Conservation (phyloP, 2,329 filamentous ascomycete genomes). For the Myriosclerotinia curreyana region DNA sequence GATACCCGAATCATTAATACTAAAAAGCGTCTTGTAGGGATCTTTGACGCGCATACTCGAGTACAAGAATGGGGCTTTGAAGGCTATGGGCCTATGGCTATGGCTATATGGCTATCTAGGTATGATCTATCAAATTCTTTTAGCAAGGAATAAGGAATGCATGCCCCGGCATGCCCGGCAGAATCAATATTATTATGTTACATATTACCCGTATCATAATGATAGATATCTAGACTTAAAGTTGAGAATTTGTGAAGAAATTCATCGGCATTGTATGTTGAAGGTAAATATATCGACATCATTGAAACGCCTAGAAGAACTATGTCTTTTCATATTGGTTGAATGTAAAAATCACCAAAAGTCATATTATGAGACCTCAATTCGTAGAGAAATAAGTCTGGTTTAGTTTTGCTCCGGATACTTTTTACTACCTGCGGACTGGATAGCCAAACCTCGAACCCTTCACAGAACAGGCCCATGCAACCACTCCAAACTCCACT, state of each 20-base stretch:
- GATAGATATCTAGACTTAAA: background rate
- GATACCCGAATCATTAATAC: background rate
- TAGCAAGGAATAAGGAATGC: conserved; percentile 12
- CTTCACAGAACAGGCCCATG: background rate
- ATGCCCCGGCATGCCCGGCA: background rate
- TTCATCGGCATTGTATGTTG: background rate
- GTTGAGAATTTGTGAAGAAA: background rate
- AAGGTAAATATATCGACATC: background rate
- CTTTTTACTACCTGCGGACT: conserved; percentile 1
- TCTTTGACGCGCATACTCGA: conserved; percentile 20
- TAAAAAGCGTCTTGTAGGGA: conserved; percentile 3
- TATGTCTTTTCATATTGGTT: too few relatives aligned
- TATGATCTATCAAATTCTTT: background rate
- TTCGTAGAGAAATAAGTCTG: background rate
- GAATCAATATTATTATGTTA: background rate
- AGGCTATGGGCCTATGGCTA: too few relatives aligned
- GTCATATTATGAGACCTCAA: background rate
- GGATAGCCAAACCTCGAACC: conserved; percentile 4
- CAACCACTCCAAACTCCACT: conserved; percentile 1
- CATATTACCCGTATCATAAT: too few relatives aligned
- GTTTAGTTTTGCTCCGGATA: background rate
- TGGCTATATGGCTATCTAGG: too few relatives aligned
- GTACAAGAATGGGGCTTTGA: conserved; percentile 19
- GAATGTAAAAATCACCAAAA: background rate
- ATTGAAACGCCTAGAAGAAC: too few relatives aligned